Conservation (phyloP, 768 basidiomycete genomes). For the Trichaptum fuscoviolaceum region DNA sequence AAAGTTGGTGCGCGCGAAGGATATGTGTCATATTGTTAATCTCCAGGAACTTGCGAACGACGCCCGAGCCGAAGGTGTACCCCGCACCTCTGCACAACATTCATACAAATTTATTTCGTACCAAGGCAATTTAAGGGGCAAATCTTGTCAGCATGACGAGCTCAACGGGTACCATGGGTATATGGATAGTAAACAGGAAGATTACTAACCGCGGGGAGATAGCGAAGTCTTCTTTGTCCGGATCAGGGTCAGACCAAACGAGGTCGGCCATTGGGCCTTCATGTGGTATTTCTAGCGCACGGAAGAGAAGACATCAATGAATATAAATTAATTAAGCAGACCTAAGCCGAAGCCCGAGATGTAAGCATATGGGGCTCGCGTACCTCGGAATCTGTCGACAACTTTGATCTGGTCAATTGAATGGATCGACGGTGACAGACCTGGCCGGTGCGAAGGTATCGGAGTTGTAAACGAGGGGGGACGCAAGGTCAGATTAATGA, state of each 20-base stretch:
- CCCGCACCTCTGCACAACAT: constrained; percentile 75
- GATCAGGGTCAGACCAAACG: constrained; percentile 99
- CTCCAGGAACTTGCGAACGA: constrained; percentile 95
- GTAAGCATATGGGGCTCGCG: constrained; percentile 7
- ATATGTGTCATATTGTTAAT: constrained; percentile 97
- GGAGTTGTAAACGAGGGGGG: neutral
- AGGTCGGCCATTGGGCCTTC: constrained; percentile 99
- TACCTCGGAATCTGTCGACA: constrained; percentile 96
- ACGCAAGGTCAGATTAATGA: neutral
- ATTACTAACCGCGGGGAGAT: constrained; percentile 86
- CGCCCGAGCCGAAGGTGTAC: constrained; percentile 97
- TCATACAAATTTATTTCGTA: neutral
- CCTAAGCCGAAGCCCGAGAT: constrained; percentile 4
- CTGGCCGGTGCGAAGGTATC: constrained; percentile 32
- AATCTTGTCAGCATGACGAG: constrained; percentile 9
- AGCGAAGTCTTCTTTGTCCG: constrained; percentile 98
- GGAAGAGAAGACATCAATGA: constrained; percentile 18
- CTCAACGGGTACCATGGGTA: constrained; percentile 10
- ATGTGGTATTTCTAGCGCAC: constrained; percentile 84
- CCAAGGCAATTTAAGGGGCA: too few relatives aligned
- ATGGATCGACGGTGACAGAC: constrained; percentile 95
- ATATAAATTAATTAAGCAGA: constrained; percentile 16
- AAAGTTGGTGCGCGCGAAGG: constrained; percentile 95
- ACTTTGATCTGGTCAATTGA: constrained; percentile 99
- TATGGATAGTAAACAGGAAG: constrained; percentile 10